These are phyloP conservation scores for Geosiphon pyriformis DNA, from an alignment of 192 early-diverging fungal species.

Conservation along the genomic window DNA sequence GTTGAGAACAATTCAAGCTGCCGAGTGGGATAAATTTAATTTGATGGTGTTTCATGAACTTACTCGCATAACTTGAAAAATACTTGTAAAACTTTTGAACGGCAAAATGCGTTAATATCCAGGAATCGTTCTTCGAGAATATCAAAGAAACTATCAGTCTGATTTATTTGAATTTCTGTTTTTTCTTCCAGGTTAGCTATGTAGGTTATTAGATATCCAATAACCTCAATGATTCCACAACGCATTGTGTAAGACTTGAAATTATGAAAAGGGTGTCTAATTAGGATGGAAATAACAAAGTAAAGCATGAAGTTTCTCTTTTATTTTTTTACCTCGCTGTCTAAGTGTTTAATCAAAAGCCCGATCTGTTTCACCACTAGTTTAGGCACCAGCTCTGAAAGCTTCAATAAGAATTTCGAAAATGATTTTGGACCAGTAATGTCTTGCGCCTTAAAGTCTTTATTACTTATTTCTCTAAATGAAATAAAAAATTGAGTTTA, in stretches of 20 bases:
- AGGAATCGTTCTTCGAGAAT: slow-evolving; percentile 87
- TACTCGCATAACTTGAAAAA: slow-evolving; percentile 76
- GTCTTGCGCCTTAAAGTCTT: slow-evolving; percentile 58
- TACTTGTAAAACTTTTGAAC: slow-evolving; percentile 85
- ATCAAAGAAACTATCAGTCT: slow-evolving; percentile 85
- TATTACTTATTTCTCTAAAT: slow-evolving; percentile 26
- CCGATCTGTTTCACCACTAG: slow-evolving; percentile 86
- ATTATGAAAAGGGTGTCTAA: too few species aligned
- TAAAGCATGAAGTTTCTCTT: background rate
- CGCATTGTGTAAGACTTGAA: slow-evolving; percentile 79
- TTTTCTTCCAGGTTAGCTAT: slow-evolving; percentile 66
- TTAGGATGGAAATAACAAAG: background rate
- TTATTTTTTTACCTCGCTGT: slow-evolving; percentile 67
- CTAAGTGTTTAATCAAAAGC: slow-evolving; percentile 75
- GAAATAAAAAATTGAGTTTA: background rate
- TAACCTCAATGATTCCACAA: slow-evolving; percentile 80
- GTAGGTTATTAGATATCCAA: slow-evolving; percentile 79
- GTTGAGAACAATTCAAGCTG: too few species aligned
- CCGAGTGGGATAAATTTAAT: too few species aligned
- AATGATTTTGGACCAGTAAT: slow-evolving; percentile 76
- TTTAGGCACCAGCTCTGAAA: slow-evolving; percentile 80
- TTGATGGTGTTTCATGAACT: too few species aligned
- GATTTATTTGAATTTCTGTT: slow-evolving; percentile 57
- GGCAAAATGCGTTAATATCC: slow-evolving; percentile 80
- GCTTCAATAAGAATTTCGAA: slow-evolving; percentile 71